Evolutionary conservation across 352 stramenopile species (phyloP), one percentile per base, ranked within the genome.

Genomic region (Halophytophthora batemanensis): DNA sequence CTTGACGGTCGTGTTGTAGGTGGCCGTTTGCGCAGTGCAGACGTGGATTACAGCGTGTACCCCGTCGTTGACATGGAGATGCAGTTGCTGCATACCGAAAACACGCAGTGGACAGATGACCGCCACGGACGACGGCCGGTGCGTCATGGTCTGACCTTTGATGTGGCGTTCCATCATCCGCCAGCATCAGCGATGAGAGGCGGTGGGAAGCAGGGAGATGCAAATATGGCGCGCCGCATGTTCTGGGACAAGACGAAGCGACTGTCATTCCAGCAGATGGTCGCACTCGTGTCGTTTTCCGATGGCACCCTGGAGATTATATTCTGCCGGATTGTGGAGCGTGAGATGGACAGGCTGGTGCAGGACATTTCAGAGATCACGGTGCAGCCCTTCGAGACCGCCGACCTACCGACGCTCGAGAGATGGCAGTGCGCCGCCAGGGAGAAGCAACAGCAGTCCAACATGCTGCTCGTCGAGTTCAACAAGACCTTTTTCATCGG

Each of bases 401-500:
- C 44, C 46, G 64, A 77, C 29, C 62, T 71, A 2, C n/a, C 34
- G 10, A 49, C 34, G 31, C 19, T 77, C 5, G 59, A 68, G 18
- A 21, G 12, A 10, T 69, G 63, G 63, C 59, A 59, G 13, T 21
- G 35, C 3, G 23, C 36, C 3, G 23, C 40, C 15, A 15, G 28
- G 31, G 13, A 34, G 6, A 25, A 50, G 25, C 51, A 54, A 45
- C 43, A 61, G 17, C 47, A 50, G 17, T 34, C 45, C 8, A 33
- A 36, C 6, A 69, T 75, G 21, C 19, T 77, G 29, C 41, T 86
- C 11, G 18, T 86, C 28, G 72, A 86, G 40, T 71, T 82, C 19
- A 73, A 70, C 38, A 75, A 74, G 37, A 51, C 82, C 23, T 86
- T 82, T 41, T 74, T 82, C 43, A 47, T 68, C 19, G 59, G 52